phyloP scores from a whole-genome alignment of 257 asterid species.

The Plantago elongata region DNA sequence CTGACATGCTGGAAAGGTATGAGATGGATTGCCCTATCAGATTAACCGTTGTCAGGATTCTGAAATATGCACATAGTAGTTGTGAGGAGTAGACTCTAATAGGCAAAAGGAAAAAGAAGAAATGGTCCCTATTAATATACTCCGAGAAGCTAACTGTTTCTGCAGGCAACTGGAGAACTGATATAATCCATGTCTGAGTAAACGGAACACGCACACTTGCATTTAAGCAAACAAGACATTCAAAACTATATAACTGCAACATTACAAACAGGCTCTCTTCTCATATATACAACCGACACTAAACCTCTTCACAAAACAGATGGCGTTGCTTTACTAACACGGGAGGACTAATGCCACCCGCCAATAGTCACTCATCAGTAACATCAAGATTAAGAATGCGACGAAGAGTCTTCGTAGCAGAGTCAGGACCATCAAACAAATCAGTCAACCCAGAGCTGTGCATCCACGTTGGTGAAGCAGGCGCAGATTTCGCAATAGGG shows the following conservation, averaged over 20 bases:
- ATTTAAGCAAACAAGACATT: slow-evolving; percentile 21
- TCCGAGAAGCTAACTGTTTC: neutral
- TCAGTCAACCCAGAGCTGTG: slow-evolving; percentile 35
- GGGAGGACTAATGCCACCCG: slow-evolving; percentile 16
- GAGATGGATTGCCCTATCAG: no score
- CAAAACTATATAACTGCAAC: slow-evolving; percentile 25
- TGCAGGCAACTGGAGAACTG: no score
- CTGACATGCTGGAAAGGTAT: no score
- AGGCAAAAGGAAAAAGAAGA: neutral
- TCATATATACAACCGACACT: slow-evolving; percentile 37
- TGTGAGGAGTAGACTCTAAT: no score
- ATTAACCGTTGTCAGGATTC: no score
- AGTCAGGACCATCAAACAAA: slow-evolving; percentile 40
- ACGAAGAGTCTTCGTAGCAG: slow-evolving; percentile 71
- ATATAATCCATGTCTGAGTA: slow-evolving; percentile 12
- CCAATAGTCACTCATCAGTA: slow-evolving; percentile 33
- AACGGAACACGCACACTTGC: slow-evolving; percentile 11
- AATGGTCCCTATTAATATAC: slow-evolving; percentile 1
- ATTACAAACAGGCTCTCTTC: slow-evolving; percentile 25
- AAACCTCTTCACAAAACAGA: slow-evolving; percentile 23
- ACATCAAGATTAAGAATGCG: slow-evolving; percentile 81
- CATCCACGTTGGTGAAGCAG: slow-evolving; percentile 60
- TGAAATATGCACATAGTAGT: no score
- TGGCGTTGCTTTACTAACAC: slow-evolving; percentile 27
- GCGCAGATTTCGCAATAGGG: slow-evolving; percentile 60